These are phyloP conservation scores for Leucogyrophana mollusca DNA, from an alignment of 768 basidiomycete species.

Conservation along the genomic window DNA sequence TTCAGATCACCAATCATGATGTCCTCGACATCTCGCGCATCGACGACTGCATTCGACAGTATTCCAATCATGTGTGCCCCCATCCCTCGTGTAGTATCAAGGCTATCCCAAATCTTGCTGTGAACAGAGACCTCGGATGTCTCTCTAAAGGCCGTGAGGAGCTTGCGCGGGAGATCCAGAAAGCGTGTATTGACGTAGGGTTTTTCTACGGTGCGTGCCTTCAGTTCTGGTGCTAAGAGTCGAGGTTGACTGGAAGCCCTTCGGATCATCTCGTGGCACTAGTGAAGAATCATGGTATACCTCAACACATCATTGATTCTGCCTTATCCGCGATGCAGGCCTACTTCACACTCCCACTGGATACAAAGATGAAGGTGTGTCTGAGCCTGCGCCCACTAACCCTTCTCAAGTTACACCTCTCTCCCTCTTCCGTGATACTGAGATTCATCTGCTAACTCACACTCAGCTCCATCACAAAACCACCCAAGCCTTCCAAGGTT, in stretches of 20 bases:
- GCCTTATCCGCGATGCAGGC: conserved; percentile 48
- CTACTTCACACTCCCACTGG: conserved; percentile 68
- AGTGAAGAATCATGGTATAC: conserved; percentile 80
- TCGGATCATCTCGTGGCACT: conserved; percentile 1
- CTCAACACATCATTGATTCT: conserved; percentile 44
- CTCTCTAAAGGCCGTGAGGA: conserved; percentile 10
- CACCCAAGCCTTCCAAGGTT: conserved; percentile 73
- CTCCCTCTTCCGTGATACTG: neutral
- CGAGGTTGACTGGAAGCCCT: neutral
- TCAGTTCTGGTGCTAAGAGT: neutral
- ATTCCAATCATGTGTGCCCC: no score
- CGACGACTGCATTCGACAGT: no score
- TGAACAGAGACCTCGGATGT: no score
- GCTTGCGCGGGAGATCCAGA: conserved; percentile 58
- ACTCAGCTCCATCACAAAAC: conserved; percentile 66
- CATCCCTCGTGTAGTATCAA: no score
- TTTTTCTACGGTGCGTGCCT: conserved; percentile 79
- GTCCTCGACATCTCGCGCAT: no score
- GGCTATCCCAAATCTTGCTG: no score
- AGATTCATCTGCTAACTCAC: neutral
- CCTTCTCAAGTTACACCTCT: no score
- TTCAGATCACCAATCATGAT: no score
- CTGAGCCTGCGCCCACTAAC: neutral
- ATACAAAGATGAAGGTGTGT: conserved; percentile 64
- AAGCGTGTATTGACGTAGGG: conserved; percentile 80